Evolutionary conservation across 768 basidiomycete genomes (phyloP).

Genomic region (Tylopilus subfusipes): DNA sequence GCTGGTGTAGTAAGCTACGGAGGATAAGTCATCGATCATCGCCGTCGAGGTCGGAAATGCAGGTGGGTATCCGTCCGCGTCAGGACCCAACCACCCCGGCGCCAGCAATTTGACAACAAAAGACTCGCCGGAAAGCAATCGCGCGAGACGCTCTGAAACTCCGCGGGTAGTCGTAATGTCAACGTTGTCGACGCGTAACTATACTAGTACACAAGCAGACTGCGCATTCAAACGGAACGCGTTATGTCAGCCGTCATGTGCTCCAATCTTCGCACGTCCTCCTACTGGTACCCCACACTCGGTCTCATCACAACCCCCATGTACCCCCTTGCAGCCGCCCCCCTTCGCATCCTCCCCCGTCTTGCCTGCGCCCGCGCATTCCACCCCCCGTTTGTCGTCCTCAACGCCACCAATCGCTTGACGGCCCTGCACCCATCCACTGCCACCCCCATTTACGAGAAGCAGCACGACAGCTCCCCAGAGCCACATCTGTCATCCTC

Average conservation of each 20-base stretch:
- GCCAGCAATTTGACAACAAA: neutral
- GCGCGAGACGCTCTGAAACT: neutral
- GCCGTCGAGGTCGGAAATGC: conserved; percentile 25
- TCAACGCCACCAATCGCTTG: conserved; percentile 39
- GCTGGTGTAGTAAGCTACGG: neutral
- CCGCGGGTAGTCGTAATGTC: conserved; percentile 11
- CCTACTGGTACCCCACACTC: neutral
- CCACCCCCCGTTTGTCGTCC: conserved; percentile 62
- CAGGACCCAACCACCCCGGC: conserved; percentile 10
- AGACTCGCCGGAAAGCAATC: neutral
- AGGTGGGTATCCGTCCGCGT: conserved; percentile 1
- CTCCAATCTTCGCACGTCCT: conserved; percentile 24
- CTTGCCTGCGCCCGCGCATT: conserved; percentile 45
- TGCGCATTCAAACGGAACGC: neutral
- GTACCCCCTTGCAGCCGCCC: conserved; percentile 4
- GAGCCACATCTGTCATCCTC: conserved; percentile 44
- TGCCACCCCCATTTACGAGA: conserved; percentile 49
- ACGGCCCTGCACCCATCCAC: conserved; percentile 32
- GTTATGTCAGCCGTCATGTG: conserved; percentile 29
- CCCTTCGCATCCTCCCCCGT: conserved; percentile 5
- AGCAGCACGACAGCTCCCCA: conserved; percentile 49
- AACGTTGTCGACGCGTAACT: too few species aligned
- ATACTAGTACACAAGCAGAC: too few species aligned
- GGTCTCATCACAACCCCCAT: conserved; percentile 22
- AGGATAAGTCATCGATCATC: conserved; percentile 15